Conservation (phyloP, 2,329 filamentous ascomycete species). For the Venturia oleaginea region DNA sequence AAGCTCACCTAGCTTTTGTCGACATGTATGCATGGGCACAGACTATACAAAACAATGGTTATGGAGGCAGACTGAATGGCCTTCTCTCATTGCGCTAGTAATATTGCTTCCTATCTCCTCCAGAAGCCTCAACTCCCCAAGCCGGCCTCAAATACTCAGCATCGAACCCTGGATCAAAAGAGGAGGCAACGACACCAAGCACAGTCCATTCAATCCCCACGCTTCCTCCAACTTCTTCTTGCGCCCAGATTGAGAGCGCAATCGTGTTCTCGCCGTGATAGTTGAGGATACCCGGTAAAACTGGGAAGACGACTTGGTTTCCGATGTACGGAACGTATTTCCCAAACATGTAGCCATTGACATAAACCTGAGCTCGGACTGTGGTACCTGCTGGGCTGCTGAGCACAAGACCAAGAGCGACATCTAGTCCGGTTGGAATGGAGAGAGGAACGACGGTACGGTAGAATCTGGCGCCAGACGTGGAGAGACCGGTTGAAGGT, state of each 20-base stretch:
- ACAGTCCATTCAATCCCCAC: background rate
- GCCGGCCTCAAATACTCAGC: background rate
- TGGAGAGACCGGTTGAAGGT: conserved; percentile 33
- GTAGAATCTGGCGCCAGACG: conserved; percentile 48
- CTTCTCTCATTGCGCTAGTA: background rate
- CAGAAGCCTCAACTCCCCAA: background rate
- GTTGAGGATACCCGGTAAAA: conserved; percentile 50
- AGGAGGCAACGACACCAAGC: background rate
- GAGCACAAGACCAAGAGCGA: conserved; percentile 48
- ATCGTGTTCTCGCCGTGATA: conserved; percentile 51
- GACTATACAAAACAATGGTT: no score
- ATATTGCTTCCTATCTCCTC: background rate
- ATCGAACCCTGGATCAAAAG: background rate
- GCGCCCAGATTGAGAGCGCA: conserved; percentile 50
- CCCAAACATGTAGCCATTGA: conserved; percentile 53
- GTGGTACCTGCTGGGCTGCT: conserved; percentile 35
- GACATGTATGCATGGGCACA: no score
- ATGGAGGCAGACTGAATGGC: no score
- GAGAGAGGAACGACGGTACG: conserved; percentile 43
- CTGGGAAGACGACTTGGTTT: conserved; percentile 52
- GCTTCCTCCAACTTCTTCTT: conserved; percentile 30
- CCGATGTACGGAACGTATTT: conserved; percentile 52
- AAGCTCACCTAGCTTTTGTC: no score
- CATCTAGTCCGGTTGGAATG: conserved; percentile 44
- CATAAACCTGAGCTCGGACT: conserved; percentile 47